phyloP scores from a whole-genome alignment of 2,329 filamentous ascomycete species.

The Aspergillus oerlinghausenensis region DNA sequence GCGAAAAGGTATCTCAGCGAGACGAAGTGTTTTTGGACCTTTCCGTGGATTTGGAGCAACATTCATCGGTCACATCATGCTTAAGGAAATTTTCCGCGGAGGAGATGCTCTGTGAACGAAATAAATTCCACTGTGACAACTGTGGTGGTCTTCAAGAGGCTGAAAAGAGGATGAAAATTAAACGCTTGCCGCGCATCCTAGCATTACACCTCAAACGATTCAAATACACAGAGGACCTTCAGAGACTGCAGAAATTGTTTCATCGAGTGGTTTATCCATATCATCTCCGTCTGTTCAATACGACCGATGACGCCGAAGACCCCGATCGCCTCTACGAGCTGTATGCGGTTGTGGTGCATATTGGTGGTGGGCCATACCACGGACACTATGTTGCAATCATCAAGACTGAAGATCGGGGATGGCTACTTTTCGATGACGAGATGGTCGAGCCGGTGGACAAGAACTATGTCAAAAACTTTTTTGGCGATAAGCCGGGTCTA shows the following conservation, averaged over 20 bases:
- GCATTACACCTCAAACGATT: constrained; percentile 94
- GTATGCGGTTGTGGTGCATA: constrained; percentile 95
- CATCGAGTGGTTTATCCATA: constrained; percentile 97
- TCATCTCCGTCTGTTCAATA: constrained; percentile 93
- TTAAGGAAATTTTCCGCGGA: constrained; percentile 94
- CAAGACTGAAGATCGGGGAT: constrained; percentile 93
- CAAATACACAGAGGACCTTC: constrained; percentile 96
- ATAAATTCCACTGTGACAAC: constrained; percentile 98
- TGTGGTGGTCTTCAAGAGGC: constrained; percentile 95
- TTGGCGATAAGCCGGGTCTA: constrained; percentile 84
- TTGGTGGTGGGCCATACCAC: constrained; percentile 93
- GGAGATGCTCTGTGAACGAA: constrained; percentile 96
- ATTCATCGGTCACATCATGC: constrained; percentile 94
- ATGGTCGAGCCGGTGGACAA: constrained; percentile 98
- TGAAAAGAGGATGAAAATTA: constrained; percentile 99
- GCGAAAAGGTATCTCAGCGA: constrained; percentile 89
- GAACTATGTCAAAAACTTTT: constrained; percentile 93
- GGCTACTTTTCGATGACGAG: constrained; percentile 96
- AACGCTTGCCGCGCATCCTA: constrained; percentile 83
- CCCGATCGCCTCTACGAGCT: constrained; percentile 92
- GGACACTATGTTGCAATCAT: constrained; percentile 97
- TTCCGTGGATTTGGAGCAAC: constrained; percentile 91
- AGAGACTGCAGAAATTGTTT: constrained; percentile 90
- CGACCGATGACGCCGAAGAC: constrained; percentile 89
- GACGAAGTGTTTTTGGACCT: constrained; percentile 95